Evolutionary conservation across 257 asterid species (phyloP).

Genomic region (Solanum neorickii): DNA sequence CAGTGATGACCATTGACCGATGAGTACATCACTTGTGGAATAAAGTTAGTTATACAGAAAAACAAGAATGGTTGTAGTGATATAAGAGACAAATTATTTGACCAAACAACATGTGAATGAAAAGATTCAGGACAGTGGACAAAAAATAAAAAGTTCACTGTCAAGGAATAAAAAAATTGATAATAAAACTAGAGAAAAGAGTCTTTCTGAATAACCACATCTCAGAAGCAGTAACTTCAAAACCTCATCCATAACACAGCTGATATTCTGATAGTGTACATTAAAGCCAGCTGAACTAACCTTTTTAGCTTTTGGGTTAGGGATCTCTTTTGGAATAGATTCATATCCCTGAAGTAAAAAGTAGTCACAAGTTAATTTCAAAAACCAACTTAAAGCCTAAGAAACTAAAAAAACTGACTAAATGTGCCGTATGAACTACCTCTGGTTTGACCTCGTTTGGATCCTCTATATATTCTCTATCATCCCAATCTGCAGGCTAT

Average conservation of each 20-base stretch:
- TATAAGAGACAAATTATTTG: not conserved
- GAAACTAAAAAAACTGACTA: not conserved
- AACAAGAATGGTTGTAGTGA: not conserved
- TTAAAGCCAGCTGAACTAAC: not conserved
- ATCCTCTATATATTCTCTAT: slow-evolving; percentile 11
- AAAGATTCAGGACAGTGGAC: not conserved
- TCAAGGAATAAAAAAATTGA: not conserved
- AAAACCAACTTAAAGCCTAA: not conserved
- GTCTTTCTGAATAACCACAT: not conserved
- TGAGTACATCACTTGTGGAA: not conserved
- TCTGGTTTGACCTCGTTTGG: slow-evolving; percentile 8
- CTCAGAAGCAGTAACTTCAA: not conserved
- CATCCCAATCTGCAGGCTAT: slow-evolving; percentile 25
- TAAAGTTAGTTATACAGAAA: not conserved
- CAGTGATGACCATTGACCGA: not conserved
- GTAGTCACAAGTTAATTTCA: not conserved
- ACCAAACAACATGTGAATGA: not conserved
- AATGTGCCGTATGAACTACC: not conserved
- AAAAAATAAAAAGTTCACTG: not conserved
- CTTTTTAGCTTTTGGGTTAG: slow-evolving; percentile 16
- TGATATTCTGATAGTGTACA: not conserved
- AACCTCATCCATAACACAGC: not conserved
- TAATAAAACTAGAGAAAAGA: not conserved
- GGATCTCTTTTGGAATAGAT: slow-evolving; percentile 8
- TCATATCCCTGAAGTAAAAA: slow-evolving; percentile 11